phyloP scores from a whole-genome alignment of 2,329 filamentous ascomycete species.

The Arthrobotrys megalospora region DNA sequence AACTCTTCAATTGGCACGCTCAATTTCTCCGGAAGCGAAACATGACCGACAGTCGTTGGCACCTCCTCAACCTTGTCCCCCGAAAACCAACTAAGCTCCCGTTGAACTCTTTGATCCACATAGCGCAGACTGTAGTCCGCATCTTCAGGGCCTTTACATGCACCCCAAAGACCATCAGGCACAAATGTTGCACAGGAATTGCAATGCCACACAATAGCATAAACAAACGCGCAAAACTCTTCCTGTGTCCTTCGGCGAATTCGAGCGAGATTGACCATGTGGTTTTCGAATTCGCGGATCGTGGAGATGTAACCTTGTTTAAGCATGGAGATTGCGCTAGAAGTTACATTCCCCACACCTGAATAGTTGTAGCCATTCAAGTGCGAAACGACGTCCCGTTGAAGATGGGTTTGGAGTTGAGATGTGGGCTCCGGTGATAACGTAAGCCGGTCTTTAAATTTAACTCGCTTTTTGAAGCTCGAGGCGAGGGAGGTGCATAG shows the following conservation, averaged over 20 bases:
- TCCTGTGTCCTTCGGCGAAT: slow-evolving; percentile 44
- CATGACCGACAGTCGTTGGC: slow-evolving; percentile 27
- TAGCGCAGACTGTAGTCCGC: slow-evolving; percentile 56
- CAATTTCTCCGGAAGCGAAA: slow-evolving; percentile 31
- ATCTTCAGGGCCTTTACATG: slow-evolving; percentile 36
- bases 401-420: slow-evolving; percentile 49
- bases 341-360: slow-evolving; percentile 43
- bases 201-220: slow-evolving; percentile 58
- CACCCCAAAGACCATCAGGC: slow-evolving; percentile 49
- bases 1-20: slow-evolving; percentile 21
- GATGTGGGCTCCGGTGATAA: not conserved
- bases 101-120: slow-evolving; percentile 46
- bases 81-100: slow-evolving; percentile 46
- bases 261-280: slow-evolving; percentile 44
- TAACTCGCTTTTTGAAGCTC: slow-evolving; percentile 57
- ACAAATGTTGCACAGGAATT: slow-evolving; percentile 59
- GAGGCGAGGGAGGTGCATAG: slow-evolving; percentile 46
- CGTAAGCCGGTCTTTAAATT: slow-evolving; percentile 41
- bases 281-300: slow-evolving; percentile 56
- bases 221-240: slow-evolving; percentile 53
- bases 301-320: slow-evolving; percentile 53
- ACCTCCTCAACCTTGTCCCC: slow-evolving; percentile 21
- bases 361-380: slow-evolving; percentile 40
- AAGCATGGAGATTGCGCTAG: slow-evolving; percentile 39
- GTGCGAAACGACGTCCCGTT: slow-evolving; percentile 42